Evolutionary conservation across 2,329 filamentous ascomycete genomes (phyloP).

Genomic region (Neonectria faginata): DNA sequence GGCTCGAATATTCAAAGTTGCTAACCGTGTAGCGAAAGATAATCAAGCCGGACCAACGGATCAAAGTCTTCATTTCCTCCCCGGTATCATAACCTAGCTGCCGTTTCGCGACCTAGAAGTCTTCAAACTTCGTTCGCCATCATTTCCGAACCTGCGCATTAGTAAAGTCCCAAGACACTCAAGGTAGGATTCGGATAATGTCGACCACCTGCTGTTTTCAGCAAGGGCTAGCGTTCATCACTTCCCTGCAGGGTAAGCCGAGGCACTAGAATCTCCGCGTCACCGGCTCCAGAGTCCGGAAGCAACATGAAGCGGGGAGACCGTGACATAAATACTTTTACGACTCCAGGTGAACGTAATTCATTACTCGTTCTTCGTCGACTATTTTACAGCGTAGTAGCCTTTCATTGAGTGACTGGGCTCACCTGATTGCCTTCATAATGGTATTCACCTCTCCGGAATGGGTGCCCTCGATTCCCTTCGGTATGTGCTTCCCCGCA

Average conservation of each 20-base stretch:
- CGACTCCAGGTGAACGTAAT: not conserved
- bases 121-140: not conserved
- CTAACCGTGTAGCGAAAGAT: too few species aligned
- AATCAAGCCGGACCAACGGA: too few species aligned
- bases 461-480: conserved; percentile 70
- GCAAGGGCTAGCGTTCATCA: not conserved
- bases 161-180: not conserved
- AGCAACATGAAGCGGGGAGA: not conserved
- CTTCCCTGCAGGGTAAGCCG: not conserved
- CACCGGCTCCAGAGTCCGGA: not conserved
- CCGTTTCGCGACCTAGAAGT: too few species aligned
- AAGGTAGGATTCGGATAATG: not conserved
- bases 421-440: not conserved
- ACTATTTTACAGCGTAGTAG: not conserved
- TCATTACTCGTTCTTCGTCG: not conserved
- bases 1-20: too few species aligned
- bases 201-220: not conserved
- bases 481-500: conserved; percentile 51
- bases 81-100: too few species aligned
- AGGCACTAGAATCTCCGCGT: not conserved
- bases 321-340: not conserved
- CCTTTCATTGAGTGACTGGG: not conserved
- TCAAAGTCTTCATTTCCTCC: too few species aligned
- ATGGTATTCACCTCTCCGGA: conserved; percentile 70
- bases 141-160: not conserved